Evolutionary conservation across 441 rosid genomes (phyloP), one percentile per base, ranked within the genome.

Genomic region (Theobroma grandiflorum): DNA sequence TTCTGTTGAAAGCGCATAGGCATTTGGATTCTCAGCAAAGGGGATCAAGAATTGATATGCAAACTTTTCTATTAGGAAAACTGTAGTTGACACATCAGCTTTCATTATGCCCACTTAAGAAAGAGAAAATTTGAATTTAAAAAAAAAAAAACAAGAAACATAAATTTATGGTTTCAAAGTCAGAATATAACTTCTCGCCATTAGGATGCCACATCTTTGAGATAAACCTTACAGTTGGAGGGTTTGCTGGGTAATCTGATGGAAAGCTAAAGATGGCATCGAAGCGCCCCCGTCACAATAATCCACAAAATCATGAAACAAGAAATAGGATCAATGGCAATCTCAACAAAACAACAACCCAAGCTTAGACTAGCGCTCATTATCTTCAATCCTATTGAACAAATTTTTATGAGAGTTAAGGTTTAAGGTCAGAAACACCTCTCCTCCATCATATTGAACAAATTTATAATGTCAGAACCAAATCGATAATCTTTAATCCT

Each of bases 181-280:
- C 33, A 22, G 2, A 76, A 22, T 26, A 75, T 47, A 50, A 61
- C 40, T 62, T 80, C 87, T 59, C 78, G 89, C 94, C 92, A 10
- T 90, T 89, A 45, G 94, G 94, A 82, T 90, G 92, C 94, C 94
- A 90, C 1, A 91, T 57, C 78, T 89, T 91, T 22, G 90, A 91
- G 62, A 88, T 89, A 88, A 91, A 91, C 83, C 82, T 81, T 64
- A 89, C 90, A 0, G 89, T 83, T 15, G 94, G 92, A 10, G 92
- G 94, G 57, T 92, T 91, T 67, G 82, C 73, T 0, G 91, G 94
- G 35, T 91, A 91, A 74, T 91, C 88, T 16, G 82, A 52, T 7
- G 89, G 92, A 74, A 91, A 91, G 4, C 84, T 70, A 91, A 91
- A 88, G 64, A 88, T 81, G 68, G 92, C 94, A 69, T 87, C 86